Percentiles rank a stretch among this genome's conserved stretches.
phyloP scores from a whole-genome alignment of 257 asterid species.

The Penstemon davidsonii region DNA sequence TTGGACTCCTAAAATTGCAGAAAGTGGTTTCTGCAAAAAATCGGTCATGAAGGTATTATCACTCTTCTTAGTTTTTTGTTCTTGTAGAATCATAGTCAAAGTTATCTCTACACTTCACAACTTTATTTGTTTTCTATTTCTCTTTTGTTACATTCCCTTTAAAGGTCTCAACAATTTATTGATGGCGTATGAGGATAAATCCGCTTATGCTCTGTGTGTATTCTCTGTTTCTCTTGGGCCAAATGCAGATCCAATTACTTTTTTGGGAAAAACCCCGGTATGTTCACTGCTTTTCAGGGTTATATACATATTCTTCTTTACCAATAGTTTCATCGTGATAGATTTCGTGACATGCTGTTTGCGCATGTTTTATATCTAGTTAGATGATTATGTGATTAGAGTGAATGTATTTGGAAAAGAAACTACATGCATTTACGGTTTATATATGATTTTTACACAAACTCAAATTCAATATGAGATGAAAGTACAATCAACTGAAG shows the following conservation, averaged over 20 bases:
- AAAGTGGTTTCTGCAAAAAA: conserved; percentile 95
- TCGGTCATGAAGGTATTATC: conserved; percentile 81
- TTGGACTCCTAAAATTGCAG: conserved; percentile 44
- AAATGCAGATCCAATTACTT: conserved; percentile 74
- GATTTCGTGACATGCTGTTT: conserved; percentile 8
- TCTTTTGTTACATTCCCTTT: conserved; percentile 21
- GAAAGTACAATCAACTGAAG: conserved; percentile 3
- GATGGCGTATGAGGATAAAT: conserved; percentile 92
- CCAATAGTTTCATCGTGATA: conserved; percentile 5
- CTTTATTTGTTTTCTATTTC: conserved; percentile 5
- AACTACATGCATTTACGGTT: conserved; percentile 9
- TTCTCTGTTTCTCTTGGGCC: conserved; percentile 94
- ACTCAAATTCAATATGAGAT: neutral
- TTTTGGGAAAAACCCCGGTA: conserved; percentile 81
- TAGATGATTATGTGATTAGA: conserved; percentile 4
- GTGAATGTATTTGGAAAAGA: neutral
- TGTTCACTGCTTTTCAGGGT: conserved; percentile 25
- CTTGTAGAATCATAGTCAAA: conserved; percentile 13
- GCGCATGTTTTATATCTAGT: neutral
- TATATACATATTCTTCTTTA: neutral
- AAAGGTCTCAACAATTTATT: conserved; percentile 85
- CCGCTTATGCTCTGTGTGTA: conserved; percentile 91
- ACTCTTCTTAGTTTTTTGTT: conserved; percentile 2
- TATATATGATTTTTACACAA: conserved; percentile 1
- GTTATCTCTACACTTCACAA: neutral